Evolutionary conservation across 192 early-diverging fungal genomes (phyloP), one percentile per base, ranked within the genome.

Genomic region (Podochytrium sp.): DNA sequence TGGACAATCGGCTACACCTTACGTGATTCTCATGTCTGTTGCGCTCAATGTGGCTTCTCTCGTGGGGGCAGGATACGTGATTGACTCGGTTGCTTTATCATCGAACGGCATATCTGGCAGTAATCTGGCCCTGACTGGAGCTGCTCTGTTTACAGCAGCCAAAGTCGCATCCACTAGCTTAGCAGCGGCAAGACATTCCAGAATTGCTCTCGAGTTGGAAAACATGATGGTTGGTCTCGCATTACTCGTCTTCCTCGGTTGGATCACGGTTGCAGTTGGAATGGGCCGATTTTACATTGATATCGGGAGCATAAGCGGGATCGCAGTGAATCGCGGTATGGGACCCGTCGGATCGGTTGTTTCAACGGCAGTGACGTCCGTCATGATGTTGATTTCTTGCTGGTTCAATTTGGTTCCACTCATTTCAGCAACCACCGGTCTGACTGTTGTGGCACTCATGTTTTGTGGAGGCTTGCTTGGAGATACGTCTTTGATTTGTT

Each of bases 271-370:
- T 35, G 66, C 66, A 12, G 51, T 55, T 20, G 66, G 66, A 69
- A 32, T 69, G 37, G 66, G 66, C 3, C 20, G 66, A 27, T 69
- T 35, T 69, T n/a, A n/a, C 20, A 32, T 69, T 69, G 66, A 69
- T 53, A 49, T 69, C 16, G 63, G 63, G 27, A 43, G 7, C 6
- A 55, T 37, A 12, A 51, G 37, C n/a, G 34, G 50, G 7, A 6
- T 25, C 6, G 25, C 51, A 25, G 66, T 30, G 23, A 37, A 35
- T 18, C 66, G 37, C 38, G 66, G 66, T 10, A 55, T 69, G 27
- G 66, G 66, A 14, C 66, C 66, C 33, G 35, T 69, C n/a, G 66
- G 66, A 37, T 27, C 50, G 4, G 34, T 69, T 18, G 38, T 69
- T 33, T 51, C 50, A 0, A 53, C 66, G 34, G 20, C 66, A 51